phyloP scores from a whole-genome alignment of 148 eudicot species.

The Camellia japonica region DNA sequence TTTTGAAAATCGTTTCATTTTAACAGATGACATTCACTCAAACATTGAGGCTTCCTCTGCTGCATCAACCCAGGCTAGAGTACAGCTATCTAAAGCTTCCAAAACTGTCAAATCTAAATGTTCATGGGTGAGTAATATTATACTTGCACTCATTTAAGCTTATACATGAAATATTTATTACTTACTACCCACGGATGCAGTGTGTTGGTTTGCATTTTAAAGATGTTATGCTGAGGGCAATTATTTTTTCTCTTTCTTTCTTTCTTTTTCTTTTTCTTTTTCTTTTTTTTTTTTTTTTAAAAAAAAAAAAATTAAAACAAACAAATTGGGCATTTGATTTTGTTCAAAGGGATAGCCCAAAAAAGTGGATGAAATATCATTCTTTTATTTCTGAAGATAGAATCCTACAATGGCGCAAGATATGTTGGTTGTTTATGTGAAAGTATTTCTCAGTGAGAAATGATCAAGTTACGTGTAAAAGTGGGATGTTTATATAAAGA shows the following conservation, averaged over 20 bases:
- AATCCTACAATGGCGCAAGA: constrained; percentile 2
- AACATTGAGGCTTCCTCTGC: constrained; percentile 61
- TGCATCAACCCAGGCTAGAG: constrained; percentile 56
- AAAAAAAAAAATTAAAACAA: neutral
- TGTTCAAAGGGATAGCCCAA: neutral
- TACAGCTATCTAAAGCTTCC: constrained; percentile 60
- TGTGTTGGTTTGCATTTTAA: neutral
- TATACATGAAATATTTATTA: neutral
- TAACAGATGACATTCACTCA: constrained; percentile 57
- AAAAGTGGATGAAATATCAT: constrained; percentile 4
- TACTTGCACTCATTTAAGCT: neutral
- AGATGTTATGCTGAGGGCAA: neutral
- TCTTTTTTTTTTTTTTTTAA: no score
- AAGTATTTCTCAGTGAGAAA: neutral
- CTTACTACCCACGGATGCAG: neutral
- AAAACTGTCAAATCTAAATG: constrained; percentile 58
- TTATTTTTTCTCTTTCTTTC: no score
- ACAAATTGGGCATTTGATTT: neutral
- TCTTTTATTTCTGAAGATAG: neutral
- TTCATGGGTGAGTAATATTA: constrained; percentile 43
- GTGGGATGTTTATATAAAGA: neutral
- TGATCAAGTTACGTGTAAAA: neutral
- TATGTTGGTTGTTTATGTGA: neutral
- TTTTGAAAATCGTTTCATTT: neutral
- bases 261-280: no score